These are phyloP conservation scores for Chimonanthus salicifolius DNA, from an alignment of 164 flowering plant species.

Conservation along the genomic window DNA sequence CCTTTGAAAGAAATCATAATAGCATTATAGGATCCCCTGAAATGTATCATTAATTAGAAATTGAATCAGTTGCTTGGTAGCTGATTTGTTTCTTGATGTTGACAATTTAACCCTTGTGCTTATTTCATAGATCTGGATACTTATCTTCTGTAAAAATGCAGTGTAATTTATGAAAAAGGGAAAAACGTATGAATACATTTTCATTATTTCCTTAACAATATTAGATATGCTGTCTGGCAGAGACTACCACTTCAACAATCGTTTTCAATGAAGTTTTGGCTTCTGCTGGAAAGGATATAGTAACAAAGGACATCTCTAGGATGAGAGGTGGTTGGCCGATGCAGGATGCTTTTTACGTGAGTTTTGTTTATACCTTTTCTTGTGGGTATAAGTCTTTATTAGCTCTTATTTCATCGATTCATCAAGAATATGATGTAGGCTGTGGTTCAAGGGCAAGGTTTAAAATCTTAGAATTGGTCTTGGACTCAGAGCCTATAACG, in stretches of 20 bases:
- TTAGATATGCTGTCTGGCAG: conserved; percentile 83
- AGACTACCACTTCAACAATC: conserved; percentile 58
- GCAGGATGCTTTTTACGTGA: conserved; percentile 93
- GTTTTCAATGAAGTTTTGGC: conserved; percentile 84
- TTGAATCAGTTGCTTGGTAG: neutral
- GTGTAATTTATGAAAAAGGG: neutral
- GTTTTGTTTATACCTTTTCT: conserved; percentile 12
- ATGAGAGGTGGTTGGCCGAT: conserved; percentile 97
- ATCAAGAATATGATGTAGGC: neutral
- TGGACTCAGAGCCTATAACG: no score
- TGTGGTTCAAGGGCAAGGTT: no score
- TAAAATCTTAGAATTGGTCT: no score
- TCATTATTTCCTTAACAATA: conserved; percentile 31
- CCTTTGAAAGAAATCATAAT: neutral
- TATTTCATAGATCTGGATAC: neutral
- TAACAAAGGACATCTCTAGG: conserved; percentile 85
- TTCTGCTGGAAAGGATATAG: conserved; percentile 81
- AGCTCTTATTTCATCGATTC: neutral
- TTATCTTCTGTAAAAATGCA: neutral
- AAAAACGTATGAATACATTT: neutral
- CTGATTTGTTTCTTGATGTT: neutral
- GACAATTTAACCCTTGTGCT: neutral
- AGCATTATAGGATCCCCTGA: no score
- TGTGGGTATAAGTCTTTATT: neutral
- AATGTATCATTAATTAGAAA: no score